Conservation (phyloP, 192 early-diverging fungal genomes). For the Rhizophagus prolifer region DNA sequence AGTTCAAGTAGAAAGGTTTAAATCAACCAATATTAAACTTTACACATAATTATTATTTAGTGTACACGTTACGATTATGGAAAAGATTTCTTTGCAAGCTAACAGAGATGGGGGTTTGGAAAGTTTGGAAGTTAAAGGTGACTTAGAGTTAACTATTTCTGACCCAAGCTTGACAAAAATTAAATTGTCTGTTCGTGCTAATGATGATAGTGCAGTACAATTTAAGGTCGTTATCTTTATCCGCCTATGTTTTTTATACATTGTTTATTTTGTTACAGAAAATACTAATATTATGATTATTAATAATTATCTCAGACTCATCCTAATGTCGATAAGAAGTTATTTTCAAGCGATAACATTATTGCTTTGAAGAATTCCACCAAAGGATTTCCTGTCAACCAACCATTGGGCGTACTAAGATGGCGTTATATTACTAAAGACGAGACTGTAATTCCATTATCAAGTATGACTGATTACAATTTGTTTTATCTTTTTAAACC, state of each 20-base stretch:
- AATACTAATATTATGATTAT: conserved; percentile 1
- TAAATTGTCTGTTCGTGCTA: conserved; percentile 59
- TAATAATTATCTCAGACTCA: conserved; percentile 66
- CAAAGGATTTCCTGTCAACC: conserved; percentile 82
- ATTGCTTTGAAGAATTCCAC: conserved; percentile 82
- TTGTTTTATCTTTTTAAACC: not conserved
- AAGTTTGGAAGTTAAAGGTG: conserved; percentile 92
- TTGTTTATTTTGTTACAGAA: not conserved
- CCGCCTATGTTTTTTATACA: not conserved
- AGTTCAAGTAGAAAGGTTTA: conserved; percentile 16
- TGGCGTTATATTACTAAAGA: conserved; percentile 86
- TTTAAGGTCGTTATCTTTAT: conserved; percentile 63
- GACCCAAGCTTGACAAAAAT: conserved; percentile 65
- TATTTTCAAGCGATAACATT: conserved; percentile 68
- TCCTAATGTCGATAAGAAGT: conserved; percentile 93
- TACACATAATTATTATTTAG: conserved; percentile 44
- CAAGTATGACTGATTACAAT: conserved; percentile 49
- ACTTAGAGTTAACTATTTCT: conserved; percentile 76
- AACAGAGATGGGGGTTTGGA: conserved; percentile 92
- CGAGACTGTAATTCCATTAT: conserved; percentile 81
- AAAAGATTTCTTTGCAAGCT: conserved; percentile 79
- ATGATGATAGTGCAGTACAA: conserved; percentile 69
- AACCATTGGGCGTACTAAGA: conserved; percentile 82
- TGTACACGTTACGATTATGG: conserved; percentile 85
- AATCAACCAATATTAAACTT: not conserved